These are phyloP conservation scores for Metschnikowia kofuensis DNA, from an alignment of 805 yeast species.

Conservation along the genomic window DNA sequence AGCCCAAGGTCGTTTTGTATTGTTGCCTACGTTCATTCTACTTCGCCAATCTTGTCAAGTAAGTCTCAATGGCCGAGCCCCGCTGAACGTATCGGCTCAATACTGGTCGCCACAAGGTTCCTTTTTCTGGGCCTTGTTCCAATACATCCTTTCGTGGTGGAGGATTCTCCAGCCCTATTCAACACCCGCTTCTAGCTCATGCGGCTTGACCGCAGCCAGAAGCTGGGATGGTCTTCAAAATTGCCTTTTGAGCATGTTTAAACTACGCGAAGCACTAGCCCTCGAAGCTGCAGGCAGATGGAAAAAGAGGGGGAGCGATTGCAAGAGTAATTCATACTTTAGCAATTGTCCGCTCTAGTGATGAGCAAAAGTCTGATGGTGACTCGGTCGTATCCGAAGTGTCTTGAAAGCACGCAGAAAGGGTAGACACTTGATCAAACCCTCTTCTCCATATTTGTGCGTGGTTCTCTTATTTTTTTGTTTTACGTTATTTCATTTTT, in stretches of 20 bases:
- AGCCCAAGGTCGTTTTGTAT: not conserved
- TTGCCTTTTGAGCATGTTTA: not conserved
- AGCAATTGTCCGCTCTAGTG: not conserved
- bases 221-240: not conserved
- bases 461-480: no score
- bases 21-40: not conserved
- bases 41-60: constrained; percentile 3
- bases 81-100: not conserved
- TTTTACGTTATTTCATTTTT: not conserved
- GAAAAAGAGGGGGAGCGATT: not conserved
- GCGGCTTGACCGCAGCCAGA: not conserved
- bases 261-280: not conserved
- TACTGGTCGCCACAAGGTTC: not conserved
- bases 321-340: not conserved
- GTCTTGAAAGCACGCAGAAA: no score
- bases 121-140: not conserved
- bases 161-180: no score
- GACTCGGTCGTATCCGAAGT: no score
- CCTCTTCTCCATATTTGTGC: no score
- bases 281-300: not conserved
- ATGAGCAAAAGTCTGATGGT: no score
- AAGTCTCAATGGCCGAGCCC: not conserved
- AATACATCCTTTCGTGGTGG: not conserved
- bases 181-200: not conserved
- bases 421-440: no score